A percentile compares a stretch with the other conserved stretches of the same genome.
These are phyloP conservation scores for Ogataea trehaloabstinens DNA, from an alignment of 805 yeast genomes.

Conservation along the genomic window DNA sequence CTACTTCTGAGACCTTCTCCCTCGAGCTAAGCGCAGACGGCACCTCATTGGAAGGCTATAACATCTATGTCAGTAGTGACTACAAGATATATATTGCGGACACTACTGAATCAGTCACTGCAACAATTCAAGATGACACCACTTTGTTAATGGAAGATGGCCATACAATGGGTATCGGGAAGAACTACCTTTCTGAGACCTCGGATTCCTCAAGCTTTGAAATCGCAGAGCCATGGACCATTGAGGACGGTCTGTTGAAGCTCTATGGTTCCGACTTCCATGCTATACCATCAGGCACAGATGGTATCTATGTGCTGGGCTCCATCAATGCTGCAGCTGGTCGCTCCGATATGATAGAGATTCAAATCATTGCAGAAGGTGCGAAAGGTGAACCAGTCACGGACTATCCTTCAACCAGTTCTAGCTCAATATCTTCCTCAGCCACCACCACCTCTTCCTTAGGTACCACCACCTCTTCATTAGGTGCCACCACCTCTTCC, in stretches of 20 bases:
- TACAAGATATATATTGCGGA: not conserved
- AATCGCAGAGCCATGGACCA: slow-evolving; percentile 3
- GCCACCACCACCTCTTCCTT: not conserved
- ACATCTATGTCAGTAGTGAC: not conserved
- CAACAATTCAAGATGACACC: not conserved
- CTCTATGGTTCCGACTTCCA: slow-evolving; percentile 3
- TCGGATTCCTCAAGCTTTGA: not conserved
- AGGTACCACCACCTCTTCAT: not conserved
- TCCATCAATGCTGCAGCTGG: slow-evolving; percentile 5
- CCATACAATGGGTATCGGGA: slow-evolving; percentile 1
- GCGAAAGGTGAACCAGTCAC: not conserved
- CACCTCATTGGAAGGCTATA: not conserved
- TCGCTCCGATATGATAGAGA: slow-evolving; percentile 2
- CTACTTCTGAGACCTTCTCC: slow-evolving; percentile 1
- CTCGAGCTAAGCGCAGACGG: slow-evolving; percentile 1
- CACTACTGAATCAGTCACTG: not conserved
- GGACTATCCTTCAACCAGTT: not conserved
- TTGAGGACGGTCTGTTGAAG: slow-evolving; percentile 2
- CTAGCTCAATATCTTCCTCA: not conserved
- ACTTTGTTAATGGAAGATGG: slow-evolving; percentile 2
- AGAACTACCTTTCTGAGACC: not conserved
- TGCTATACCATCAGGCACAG: slow-evolving; percentile 3
- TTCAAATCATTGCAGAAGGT: not conserved
- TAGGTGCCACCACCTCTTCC: not conserved
- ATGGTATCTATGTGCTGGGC: slow-evolving; percentile 2